These are phyloP conservation scores for Xylaria sp. DNA, from an alignment of 2,329 filamentous ascomycete species.

Conservation along the genomic window DNA sequence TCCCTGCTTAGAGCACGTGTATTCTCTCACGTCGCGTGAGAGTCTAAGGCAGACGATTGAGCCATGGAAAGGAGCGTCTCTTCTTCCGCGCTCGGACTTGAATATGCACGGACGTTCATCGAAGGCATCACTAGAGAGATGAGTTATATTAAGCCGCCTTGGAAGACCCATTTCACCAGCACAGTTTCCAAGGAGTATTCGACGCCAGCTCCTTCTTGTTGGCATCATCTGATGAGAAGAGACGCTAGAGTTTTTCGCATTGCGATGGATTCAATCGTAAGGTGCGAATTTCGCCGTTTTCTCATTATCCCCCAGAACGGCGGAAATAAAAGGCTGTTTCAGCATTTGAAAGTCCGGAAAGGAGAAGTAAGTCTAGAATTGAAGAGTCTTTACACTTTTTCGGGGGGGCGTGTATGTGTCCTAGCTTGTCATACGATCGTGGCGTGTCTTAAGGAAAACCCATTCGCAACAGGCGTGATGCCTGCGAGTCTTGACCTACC, in stretches of 20 bases:
- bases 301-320: not conserved
- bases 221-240: not conserved
- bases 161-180: not conserved
- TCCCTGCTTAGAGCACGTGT: not conserved
- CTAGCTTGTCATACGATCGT: conserved; percentile 32
- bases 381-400: not conserved
- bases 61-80: not conserved
- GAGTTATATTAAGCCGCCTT: not conserved
- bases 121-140: not conserved
- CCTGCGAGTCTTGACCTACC: conserved; percentile 10
- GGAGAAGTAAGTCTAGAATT: conserved; percentile 1
- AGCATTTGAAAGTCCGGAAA: not conserved
- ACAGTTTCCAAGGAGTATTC: not conserved
- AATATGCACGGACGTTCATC: not conserved
- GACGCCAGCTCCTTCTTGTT: not conserved
- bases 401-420: not conserved
- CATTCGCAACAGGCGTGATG: conserved; percentile 30
- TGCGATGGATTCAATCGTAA: not conserved
- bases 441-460: conserved; percentile 23
- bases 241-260: not conserved
- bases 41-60: not conserved
- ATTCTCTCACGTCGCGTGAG: not conserved
- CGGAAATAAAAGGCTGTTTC: conserved; percentile 13
- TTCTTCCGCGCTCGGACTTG: conserved; percentile 2
- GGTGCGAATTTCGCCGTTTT: not conserved